Conservation (phyloP, 495 filamentous ascomycete genomes). For the Echria macrotheca region DNA sequence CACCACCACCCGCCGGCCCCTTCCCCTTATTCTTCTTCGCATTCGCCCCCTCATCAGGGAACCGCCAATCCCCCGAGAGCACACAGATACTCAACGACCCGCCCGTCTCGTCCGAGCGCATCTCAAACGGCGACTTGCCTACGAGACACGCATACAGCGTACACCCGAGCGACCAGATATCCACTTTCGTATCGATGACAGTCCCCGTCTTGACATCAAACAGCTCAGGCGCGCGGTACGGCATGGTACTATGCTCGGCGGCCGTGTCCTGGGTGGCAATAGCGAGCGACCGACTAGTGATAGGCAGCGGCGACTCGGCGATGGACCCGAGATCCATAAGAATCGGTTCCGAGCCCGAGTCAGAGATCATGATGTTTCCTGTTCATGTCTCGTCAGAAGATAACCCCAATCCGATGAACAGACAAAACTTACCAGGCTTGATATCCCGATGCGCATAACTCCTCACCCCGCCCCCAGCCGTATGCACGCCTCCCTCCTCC, state of each 20-base stretch:
- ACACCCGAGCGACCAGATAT: constrained; percentile 96
- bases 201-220: constrained; percentile 96
- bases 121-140: constrained; percentile 94
- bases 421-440: constrained; percentile 68
- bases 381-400: constrained; percentile 6
- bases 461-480: constrained; percentile 62
- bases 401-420: neutral
- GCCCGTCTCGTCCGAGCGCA: constrained; percentile 90
- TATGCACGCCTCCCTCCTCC: constrained; percentile 52
- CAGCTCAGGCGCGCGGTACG: constrained; percentile 93
- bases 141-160: constrained; percentile 94
- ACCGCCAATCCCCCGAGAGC: constrained; percentile 86
- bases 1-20: constrained; percentile 17
- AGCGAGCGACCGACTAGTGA: constrained; percentile 86
- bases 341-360: constrained; percentile 79
- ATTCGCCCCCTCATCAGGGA: constrained; percentile 70
- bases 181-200: constrained; percentile 91
- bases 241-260: constrained; percentile 96
- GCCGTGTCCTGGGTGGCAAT: constrained; percentile 89
- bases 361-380: constrained; percentile 96
- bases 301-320: constrained; percentile 81
- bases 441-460: constrained; percentile 96
- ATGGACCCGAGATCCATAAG: constrained; percentile 98
- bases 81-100: constrained; percentile 89
- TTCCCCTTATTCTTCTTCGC: constrained; percentile 51